phyloP scores from a whole-genome alignment of 148 eudicot genomes.

The Arbutus unedo region DNA sequence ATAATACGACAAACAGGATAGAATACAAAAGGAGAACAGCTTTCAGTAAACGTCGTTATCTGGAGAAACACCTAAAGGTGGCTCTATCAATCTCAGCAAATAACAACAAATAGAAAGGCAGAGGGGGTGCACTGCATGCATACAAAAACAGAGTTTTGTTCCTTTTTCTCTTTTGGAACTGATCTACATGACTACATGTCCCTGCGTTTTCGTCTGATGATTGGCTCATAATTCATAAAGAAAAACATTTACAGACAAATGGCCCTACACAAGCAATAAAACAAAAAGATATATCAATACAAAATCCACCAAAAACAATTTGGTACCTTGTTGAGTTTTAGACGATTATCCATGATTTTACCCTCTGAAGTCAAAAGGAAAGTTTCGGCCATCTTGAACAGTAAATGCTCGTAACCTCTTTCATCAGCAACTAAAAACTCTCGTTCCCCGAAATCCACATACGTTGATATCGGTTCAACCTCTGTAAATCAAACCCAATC shows the following conservation, averaged over 20 bases:
- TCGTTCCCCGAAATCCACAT: conserved; percentile 75
- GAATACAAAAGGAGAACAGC: conserved; percentile 5
- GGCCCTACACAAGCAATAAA: background rate
- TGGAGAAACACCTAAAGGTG: conserved; percentile 1
- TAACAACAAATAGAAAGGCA: background rate
- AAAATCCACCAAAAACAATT: background rate
- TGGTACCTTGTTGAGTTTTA: conserved; percentile 80
- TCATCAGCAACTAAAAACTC: conserved; percentile 83
- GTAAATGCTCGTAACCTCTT: conserved; percentile 77
- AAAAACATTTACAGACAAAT: conserved; percentile 15
- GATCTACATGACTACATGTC: background rate
- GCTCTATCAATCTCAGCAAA: conserved; percentile 19
- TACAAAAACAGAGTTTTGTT: conserved; percentile 10
- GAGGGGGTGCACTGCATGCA: conserved; percentile 7
- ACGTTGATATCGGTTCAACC: conserved; percentile 89
- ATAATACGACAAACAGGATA: background rate
- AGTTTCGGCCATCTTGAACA: conserved; percentile 67
- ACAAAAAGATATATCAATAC: background rate
- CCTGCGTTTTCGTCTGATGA: conserved; percentile 7
- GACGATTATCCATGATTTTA: conserved; percentile 59
- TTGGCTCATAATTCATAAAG: conserved; percentile 3
- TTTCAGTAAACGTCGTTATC: conserved; percentile 24
- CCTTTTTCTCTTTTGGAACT: background rate
- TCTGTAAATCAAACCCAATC: conserved; percentile 38
- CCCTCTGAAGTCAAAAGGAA: conserved; percentile 62